phyloP scores from a whole-genome alignment of 495 filamentous ascomycete genomes.

The Endocarpon pusillum region DNA sequence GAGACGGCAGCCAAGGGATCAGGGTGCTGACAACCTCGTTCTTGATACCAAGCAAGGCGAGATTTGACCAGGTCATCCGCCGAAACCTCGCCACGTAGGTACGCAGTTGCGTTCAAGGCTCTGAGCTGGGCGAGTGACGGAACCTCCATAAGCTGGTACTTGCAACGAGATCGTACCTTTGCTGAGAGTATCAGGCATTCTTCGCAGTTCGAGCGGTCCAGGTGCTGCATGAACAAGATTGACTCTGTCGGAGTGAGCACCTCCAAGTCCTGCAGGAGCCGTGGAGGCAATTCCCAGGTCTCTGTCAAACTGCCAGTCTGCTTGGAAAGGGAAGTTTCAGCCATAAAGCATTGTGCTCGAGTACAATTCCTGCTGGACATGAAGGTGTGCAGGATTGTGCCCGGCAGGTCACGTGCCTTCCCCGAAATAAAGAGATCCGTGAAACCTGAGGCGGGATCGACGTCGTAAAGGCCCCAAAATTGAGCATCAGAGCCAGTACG shows the following conservation, averaged over 20 bases:
- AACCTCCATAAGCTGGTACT: conserved; percentile 30
- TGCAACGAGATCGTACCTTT: too few species aligned
- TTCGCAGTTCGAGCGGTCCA: conserved; percentile 9
- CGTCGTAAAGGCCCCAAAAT: conserved; percentile 25
- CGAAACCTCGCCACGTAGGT: conserved; percentile 17
- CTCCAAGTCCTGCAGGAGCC: conserved; percentile 22
- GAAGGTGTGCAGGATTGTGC: conserved; percentile 26
- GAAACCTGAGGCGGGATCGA: conserved; percentile 7
- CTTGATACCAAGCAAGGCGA: conserved; percentile 21
- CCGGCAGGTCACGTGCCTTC: conserved; percentile 15
- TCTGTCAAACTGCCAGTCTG: conserved; percentile 6
- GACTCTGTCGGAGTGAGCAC: conserved; percentile 24
- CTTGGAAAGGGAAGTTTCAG: conserved; percentile 20
- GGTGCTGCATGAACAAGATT: conserved; percentile 20
- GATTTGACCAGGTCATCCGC: conserved; percentile 15
- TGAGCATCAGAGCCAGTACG: conserved; percentile 14
- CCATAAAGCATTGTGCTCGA: conserved; percentile 26
- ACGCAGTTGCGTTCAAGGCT: conserved; percentile 26
- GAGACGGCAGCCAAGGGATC: conserved; percentile 8
- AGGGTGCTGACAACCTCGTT: conserved; percentile 11
- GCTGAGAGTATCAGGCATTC: too few species aligned
- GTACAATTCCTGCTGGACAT: conserved; percentile 21
- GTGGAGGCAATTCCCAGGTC: conserved; percentile 15
- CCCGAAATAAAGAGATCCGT: conserved; percentile 23
- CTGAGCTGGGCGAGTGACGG: conserved; percentile 33